phyloP scores from a whole-genome alignment of 139 green algal genomes.

The Auxenochlorella pyrenoidosa region DNA sequence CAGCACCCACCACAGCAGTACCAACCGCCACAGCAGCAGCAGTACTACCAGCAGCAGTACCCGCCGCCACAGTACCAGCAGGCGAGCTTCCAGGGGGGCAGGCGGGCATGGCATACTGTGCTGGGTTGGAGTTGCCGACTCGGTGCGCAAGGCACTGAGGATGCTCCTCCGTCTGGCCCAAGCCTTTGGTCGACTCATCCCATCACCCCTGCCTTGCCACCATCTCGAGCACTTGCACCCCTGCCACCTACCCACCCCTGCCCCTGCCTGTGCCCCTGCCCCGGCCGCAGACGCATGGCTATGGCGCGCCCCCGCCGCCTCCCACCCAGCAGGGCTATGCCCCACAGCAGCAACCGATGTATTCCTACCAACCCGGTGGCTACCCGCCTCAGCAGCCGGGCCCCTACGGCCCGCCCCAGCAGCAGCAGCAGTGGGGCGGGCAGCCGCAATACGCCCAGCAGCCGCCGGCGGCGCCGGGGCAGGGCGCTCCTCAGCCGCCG shows the following conservation, averaged over 20 bases:
- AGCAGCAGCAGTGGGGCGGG: neutral
- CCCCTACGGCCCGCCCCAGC: conserved; percentile 11
- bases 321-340: neutral
- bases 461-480: neutral
- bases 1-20: conserved; percentile 5
- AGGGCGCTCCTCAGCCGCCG: neutral
- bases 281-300: neutral
- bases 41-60: conserved; percentile 4
- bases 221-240: too few species aligned
- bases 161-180: too few species aligned
- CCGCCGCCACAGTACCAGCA: conserved; percentile 2
- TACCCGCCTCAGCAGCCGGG: neutral
- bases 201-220: neutral
- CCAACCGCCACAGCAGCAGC: neutral
- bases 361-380: neutral
- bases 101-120: too few species aligned
- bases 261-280: neutral
- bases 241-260: neutral
- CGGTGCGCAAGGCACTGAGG: too few species aligned
- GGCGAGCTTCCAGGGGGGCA: neutral
- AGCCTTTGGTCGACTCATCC: neutral
- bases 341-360: neutral
- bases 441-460: conserved; percentile 5
- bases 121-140: too few species aligned
- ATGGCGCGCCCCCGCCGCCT: neutral